Percentiles rank a stretch among this genome's conserved stretches.
phyloP scores from a whole-genome alignment of 441 rosid species.

The Aleurites moluccanus region DNA sequence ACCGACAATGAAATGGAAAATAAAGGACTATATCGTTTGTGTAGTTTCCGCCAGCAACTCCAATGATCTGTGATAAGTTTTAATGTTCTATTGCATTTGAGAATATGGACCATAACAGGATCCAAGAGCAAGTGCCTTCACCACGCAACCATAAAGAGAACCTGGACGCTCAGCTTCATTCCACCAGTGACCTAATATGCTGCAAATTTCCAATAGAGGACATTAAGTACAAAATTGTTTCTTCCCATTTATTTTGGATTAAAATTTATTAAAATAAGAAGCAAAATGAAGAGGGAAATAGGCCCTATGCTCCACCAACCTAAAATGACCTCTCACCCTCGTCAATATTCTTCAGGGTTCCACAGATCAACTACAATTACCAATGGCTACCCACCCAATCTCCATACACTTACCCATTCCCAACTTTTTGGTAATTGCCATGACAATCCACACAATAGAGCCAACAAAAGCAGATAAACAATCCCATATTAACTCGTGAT shows the following conservation, averaged over 20 bases:
- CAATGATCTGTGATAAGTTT: constrained; percentile 18
- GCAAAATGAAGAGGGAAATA: no score
- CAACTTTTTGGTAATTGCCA: not conserved
- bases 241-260: not conserved
- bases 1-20: not conserved
- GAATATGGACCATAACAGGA: constrained; percentile 6
- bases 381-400: not conserved
- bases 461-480: not conserved
- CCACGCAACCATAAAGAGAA: constrained; percentile 12
- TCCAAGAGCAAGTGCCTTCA: constrained; percentile 1
- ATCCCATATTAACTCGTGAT: not conserved
- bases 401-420: not conserved
- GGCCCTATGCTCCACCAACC: not conserved
- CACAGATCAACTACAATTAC: not conserved
- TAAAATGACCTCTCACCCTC: not conserved
- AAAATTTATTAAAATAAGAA: not conserved
- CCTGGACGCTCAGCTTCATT: constrained; percentile 40
- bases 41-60: constrained; percentile 23
- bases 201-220: constrained; percentile 26
- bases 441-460: not conserved
- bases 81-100: constrained; percentile 19
- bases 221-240: not conserved
- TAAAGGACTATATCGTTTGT: not conserved
- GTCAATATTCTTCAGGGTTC: not conserved
- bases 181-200: constrained; percentile 26